Evolutionary conservation across 1,284 basidiomycete species (phyloP).

Genomic region (Bondarzewia mesenterica): DNA sequence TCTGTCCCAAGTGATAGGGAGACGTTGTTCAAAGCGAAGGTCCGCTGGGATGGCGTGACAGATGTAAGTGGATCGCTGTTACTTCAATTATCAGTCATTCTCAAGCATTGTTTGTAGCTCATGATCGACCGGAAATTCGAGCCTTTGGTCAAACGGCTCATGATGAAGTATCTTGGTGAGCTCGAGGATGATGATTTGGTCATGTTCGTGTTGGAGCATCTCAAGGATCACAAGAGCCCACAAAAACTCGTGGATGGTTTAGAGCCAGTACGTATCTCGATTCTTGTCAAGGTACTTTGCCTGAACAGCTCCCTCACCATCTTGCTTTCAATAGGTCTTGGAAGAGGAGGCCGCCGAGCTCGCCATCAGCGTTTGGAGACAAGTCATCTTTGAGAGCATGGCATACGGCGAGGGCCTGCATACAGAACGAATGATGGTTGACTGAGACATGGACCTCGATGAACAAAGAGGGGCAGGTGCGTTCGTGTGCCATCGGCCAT

Average conservation of each 20-base stretch:
- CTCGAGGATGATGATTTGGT: constrained; percentile 84
- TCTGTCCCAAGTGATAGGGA: constrained; percentile 69
- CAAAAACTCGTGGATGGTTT: constrained; percentile 79
- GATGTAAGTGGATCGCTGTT: constrained; percentile 47
- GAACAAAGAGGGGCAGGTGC: constrained; percentile 27
- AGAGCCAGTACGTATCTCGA: constrained; percentile 58
- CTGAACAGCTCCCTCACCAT: not conserved
- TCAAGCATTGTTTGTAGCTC: constrained; percentile 30
- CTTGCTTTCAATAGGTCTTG: constrained; percentile 51
- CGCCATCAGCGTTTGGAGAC: constrained; percentile 73
- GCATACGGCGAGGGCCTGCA: constrained; percentile 78
- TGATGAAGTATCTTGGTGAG: constrained; percentile 81
- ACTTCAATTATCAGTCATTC: not conserved
- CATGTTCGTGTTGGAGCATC: constrained; percentile 83
- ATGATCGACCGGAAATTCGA: constrained; percentile 78
- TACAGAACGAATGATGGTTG: constrained; percentile 71
- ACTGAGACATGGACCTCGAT: constrained; percentile 26
- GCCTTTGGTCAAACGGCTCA: constrained; percentile 68
- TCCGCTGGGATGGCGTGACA: constrained; percentile 80
- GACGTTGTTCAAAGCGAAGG: constrained; percentile 67
- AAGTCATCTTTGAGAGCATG: constrained; percentile 87
- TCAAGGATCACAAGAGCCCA: constrained; percentile 78
- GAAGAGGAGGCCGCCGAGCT: constrained; percentile 82
- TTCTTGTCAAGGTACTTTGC: not conserved
- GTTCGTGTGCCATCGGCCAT: constrained; percentile 15